Evolutionary conservation across 208 protist genomes (phyloP).

Genomic region (Zelonia costaricensis): DNA sequence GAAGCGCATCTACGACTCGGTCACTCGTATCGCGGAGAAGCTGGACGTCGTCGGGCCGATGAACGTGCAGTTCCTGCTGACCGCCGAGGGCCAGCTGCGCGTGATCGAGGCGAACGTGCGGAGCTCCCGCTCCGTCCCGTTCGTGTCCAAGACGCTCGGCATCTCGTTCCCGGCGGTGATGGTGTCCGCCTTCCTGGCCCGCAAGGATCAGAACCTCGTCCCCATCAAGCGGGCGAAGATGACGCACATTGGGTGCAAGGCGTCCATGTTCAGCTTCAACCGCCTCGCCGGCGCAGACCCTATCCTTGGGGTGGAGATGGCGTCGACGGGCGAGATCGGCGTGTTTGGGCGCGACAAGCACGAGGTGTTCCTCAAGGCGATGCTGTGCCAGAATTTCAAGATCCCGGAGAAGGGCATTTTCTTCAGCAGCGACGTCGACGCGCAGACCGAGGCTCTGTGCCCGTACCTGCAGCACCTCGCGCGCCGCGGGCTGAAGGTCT

Average conservation of each 20-base stretch:
- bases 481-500: slow-evolving; percentile 48
- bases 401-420: slow-evolving; percentile 85
- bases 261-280: slow-evolving; percentile 98
- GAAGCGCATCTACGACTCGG: slow-evolving; percentile 79
- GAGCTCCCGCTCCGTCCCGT: slow-evolving; percentile 97
- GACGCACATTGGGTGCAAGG: slow-evolving; percentile 95
- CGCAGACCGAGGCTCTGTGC: slow-evolving; percentile 45
- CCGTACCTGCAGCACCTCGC: slow-evolving; percentile 58
- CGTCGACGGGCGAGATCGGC: slow-evolving; percentile 96
- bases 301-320: slow-evolving; percentile 99
- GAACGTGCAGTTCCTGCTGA: slow-evolving; percentile 99
- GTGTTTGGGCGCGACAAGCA: slow-evolving; percentile 92
- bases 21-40: slow-evolving; percentile 89
- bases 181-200: slow-evolving; percentile 81
- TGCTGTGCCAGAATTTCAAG: slow-evolving; percentile 83
- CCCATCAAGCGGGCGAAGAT: slow-evolving; percentile 89
- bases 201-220: slow-evolving; percentile 70
- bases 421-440: slow-evolving; percentile 75
- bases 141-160: slow-evolving; percentile 96
- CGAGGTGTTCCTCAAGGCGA: slow-evolving; percentile 93
- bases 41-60: slow-evolving; percentile 97
- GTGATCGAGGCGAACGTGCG: slow-evolving; percentile 98
- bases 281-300: slow-evolving; percentile 97
- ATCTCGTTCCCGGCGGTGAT: slow-evolving; percentile 95
- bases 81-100: slow-evolving; percentile 92